Base-by-base conservation (phyloP, 2,329 filamentous ascomycete genomes). In the Fusarium sp. region DNA sequence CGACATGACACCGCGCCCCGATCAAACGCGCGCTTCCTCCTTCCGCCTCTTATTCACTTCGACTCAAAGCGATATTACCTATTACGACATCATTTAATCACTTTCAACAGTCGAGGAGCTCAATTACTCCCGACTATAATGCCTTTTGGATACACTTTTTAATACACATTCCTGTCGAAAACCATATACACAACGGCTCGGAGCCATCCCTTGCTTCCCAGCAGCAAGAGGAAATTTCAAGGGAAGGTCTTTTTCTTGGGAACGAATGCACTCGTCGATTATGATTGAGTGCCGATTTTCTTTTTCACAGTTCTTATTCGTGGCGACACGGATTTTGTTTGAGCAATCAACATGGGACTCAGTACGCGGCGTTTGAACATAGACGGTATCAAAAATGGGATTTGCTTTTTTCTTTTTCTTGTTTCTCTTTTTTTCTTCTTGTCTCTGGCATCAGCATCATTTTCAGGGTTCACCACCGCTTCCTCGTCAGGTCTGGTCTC, bases 141-240 rank as follows among this genome's bases (percentile, higher is more conserved):
- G 72, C 62, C 65, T 72, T 75, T 69, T 67, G 69, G 51, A 74
- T 76, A 77, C 65, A 68, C 64, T 67, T 75, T 75, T 77, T 79
- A 76, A 78, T 78, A 71, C 71, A 69, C 71, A 67, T 78, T 77
- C 74, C 70, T 75, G 68, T 73, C 73, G 63, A 74, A 73, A 72
- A 73, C 57, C 68, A 77, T 76, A 77, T 71, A 79, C 72, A 74
- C 68, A 69, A 66, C 71, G 78, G 77, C 78, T 77, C 77, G 59
- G 68, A 75, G 78, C 78, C 77, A 78, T 67, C 63, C 70, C 72
- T 78, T 76, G 77, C 77, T 78, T 78, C 75, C 74, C 76, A 79
- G 78, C 75, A 78, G 76, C 76, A 76, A 75, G 72, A 43, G 67
- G 59, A 70, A 71, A 66, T 65, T 63, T 60, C 60, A 70, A 71